Conservation (phyloP, 176 grass and related monocot genomes). For the Triticum timopheevii region DNA sequence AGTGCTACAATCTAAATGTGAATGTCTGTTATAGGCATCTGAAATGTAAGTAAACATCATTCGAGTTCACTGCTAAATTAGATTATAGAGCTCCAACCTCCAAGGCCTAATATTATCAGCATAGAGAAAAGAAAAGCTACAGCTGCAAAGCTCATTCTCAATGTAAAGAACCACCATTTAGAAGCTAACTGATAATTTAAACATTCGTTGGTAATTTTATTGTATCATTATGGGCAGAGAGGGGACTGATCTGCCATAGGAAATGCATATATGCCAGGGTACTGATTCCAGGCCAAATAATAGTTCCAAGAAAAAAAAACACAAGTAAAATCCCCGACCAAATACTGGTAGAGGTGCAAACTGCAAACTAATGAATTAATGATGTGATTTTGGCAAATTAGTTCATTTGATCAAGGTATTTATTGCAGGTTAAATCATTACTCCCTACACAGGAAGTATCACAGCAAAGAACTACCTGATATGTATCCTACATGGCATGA, state of each 20-base stretch:
- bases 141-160: not conserved
- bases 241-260: not conserved
- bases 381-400: no score
- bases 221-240: no score
- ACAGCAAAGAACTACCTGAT: not conserved
- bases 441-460: no score
- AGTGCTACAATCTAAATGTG: not conserved
- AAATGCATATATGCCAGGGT: not conserved
- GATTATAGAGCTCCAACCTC: not conserved
- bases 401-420: no score
- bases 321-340: not conserved
- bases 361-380: not conserved
- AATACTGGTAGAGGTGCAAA: not conserved
- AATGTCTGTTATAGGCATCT: not conserved
- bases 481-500: not conserved
- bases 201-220: not conserved
- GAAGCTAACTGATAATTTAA: not conserved
- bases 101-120: not conserved
- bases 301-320: not conserved
- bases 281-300: not conserved
- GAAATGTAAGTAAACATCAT: not conserved
- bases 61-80: not conserved
- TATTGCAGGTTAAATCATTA: no score
- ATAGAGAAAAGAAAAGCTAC: not conserved
- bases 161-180: not conserved